Conservation (phyloP, 495 filamentous ascomycete species). For the Penicillium alfredii region DNA sequence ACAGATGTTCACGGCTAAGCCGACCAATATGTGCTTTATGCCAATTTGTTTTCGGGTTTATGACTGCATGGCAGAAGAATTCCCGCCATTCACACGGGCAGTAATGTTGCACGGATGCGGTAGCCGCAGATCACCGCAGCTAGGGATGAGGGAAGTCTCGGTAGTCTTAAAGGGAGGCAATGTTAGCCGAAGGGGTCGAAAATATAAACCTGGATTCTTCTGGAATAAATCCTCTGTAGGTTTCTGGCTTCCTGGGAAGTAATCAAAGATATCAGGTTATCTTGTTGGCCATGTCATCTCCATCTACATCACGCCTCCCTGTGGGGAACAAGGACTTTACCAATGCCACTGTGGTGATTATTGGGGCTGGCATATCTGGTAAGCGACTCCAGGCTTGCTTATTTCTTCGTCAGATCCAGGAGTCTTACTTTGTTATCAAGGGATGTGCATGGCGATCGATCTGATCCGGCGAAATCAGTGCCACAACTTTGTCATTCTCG, state of each 20-base stretch:
- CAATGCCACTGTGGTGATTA: slow-evolving; percentile 47
- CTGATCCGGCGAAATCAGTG: slow-evolving; percentile 47
- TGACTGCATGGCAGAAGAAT: too few relatives aligned
- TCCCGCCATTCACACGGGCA: too few relatives aligned
- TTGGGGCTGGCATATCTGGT: slow-evolving; percentile 48
- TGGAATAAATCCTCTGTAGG: too few relatives aligned
- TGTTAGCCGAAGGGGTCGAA: too few relatives aligned
- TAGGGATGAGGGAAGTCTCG: too few relatives aligned
- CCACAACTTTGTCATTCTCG: slow-evolving; percentile 51
- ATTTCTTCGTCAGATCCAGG: neutral
- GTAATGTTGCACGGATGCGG: too few relatives aligned
- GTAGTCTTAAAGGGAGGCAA: too few relatives aligned
- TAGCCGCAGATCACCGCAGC: too few relatives aligned
- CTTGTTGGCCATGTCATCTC: slow-evolving; percentile 3
- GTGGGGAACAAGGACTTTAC: slow-evolving; percentile 31
- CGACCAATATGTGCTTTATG: too few relatives aligned
- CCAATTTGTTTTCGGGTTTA: too few relatives aligned
- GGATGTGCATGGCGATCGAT: slow-evolving; percentile 54
- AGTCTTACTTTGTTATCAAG: slow-evolving; percentile 13
- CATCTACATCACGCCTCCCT: slow-evolving; percentile 13
- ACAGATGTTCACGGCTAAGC: too few relatives aligned
- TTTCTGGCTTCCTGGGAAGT: neutral
- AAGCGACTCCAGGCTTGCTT: neutral
- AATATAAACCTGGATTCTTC: too few relatives aligned
- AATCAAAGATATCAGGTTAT: neutral